Percentiles rank a stretch among this genome's conserved stretches.
Evolutionary conservation across 2,329 filamentous ascomycete genomes (phyloP).

Genomic region (Aspergillus clavatus): DNA sequence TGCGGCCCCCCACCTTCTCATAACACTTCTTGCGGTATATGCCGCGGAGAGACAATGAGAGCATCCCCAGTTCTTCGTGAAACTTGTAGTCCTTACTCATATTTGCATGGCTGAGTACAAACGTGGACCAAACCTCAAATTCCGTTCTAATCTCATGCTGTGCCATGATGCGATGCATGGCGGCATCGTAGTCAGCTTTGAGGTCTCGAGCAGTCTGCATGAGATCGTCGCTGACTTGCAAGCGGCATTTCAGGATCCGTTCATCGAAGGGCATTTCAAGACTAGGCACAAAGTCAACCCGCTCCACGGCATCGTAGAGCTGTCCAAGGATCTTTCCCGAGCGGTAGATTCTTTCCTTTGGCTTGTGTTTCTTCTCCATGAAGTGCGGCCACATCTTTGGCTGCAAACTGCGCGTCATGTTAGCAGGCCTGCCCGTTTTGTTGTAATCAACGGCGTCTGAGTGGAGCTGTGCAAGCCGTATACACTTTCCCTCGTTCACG

Average conservation of each 20-base stretch:
- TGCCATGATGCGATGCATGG: slow-evolving; percentile 73
- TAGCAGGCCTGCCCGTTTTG: slow-evolving; percentile 77
- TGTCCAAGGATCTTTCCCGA: slow-evolving; percentile 71
- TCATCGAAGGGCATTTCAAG: slow-evolving; percentile 70
- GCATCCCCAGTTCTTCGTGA: slow-evolving; percentile 72
- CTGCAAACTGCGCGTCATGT: slow-evolving; percentile 58
- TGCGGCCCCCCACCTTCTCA: slow-evolving; percentile 57
- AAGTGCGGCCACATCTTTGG: slow-evolving; percentile 75
- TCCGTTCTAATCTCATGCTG: slow-evolving; percentile 81
- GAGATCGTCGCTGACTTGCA: slow-evolving; percentile 50
- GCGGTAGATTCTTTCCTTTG: slow-evolving; percentile 51
- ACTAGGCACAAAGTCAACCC: slow-evolving; percentile 66
- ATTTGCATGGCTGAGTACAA: slow-evolving; percentile 69
- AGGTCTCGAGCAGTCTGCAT: slow-evolving; percentile 59
- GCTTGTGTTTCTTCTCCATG: slow-evolving; percentile 63
- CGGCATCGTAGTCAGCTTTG: slow-evolving; percentile 73
- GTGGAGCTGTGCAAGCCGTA: slow-evolving; percentile 72
- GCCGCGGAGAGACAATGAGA: slow-evolving; percentile 62
- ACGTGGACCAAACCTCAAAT: slow-evolving; percentile 87
- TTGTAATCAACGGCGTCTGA: slow-evolving; percentile 91
- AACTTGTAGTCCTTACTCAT: slow-evolving; percentile 77
- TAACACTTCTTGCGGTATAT: slow-evolving; percentile 65
- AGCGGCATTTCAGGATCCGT: slow-evolving; percentile 61
- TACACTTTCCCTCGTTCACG: slow-evolving; percentile 64
- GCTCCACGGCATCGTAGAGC: slow-evolving; percentile 72